Base-by-base conservation (phyloP, 768 basidiomycete genomes). In the Russula dissimulans region DNA sequence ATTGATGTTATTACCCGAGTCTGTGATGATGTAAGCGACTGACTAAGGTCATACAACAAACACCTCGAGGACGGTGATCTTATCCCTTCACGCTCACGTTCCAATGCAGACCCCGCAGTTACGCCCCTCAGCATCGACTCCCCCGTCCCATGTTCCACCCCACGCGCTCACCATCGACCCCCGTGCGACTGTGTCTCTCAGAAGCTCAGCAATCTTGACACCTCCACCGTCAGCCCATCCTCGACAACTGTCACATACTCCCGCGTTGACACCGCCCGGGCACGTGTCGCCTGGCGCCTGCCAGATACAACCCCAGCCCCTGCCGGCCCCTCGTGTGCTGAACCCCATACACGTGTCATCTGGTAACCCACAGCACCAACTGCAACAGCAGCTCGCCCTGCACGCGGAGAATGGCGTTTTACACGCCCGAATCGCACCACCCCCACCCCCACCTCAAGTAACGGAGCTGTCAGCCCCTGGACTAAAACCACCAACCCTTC, bases 361-460 rank as follows among this genome's bases (percentile, higher is more conserved):
- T n/a, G 17, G 14, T 29, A 38, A 56, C 36, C 34, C 49, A 45
- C 49, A 58, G 34, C 56, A 56, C 10, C 42, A 45, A 2, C 57
- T 49, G 3, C 53, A 47, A 4, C 59, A 55, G 11, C 59, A 56
- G 26, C 54, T 44, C 10, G 54, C 34, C 34, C 42, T 22, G 4
- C 49, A 56, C 54, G 36, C 49, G 54, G 43, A 50, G 14, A 44
- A 41, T 46, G 54, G 18, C 54, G 22, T 32, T n/a, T 29, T 17
- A 56, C 60, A 61, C 54, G 60, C 54, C 38, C 54, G 45, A 56
- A 1, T 39, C 36, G 43, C 54, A 51, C 55, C 55, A 50, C 32
- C 29, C 54, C 41, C 46, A 43, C 54, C 48, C 11, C 29, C n/a
- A 22, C 32, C 31, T 54, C 53, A 54, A 54, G 41, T 18, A 31